Conservation (phyloP, 192 early-diverging fungal species). For the Coemansia sp. region DNA sequence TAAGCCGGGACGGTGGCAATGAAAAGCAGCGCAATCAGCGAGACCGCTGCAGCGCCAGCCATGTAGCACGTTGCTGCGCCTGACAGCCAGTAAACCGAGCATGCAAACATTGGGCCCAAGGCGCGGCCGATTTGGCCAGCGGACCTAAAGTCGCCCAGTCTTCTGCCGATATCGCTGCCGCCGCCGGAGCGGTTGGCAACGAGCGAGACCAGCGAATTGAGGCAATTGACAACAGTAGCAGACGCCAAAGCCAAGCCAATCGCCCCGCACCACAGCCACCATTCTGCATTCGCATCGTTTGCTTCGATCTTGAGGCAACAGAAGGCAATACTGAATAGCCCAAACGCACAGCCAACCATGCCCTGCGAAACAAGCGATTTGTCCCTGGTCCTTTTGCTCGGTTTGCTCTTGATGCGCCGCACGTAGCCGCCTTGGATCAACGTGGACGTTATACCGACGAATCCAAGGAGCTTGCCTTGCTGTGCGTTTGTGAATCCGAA, state of each 20-base stretch:
- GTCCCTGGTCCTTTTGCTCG: background rate
- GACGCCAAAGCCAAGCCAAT: conserved; percentile 86
- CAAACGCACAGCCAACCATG: conserved; percentile 65
- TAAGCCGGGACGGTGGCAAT: conserved; percentile 13
- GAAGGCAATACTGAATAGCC: conserved; percentile 61
- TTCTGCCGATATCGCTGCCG: conserved; percentile 58
- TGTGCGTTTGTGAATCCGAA: conserved; percentile 82
- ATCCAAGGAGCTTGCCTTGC: conserved; percentile 85
- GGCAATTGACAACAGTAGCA: conserved; percentile 91
- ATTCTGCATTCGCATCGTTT: background rate
- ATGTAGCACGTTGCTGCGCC: conserved; percentile 66
- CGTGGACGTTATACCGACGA: conserved; percentile 84
- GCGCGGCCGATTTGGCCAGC: conserved; percentile 90
- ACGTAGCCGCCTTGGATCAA: conserved; percentile 93
- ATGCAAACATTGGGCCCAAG: conserved; percentile 83
- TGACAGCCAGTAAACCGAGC: conserved; percentile 81
- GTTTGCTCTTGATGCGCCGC: conserved; percentile 66
- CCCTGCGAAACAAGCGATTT: conserved; percentile 74
- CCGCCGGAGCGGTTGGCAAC: conserved; percentile 11
- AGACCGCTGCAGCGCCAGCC: conserved; percentile 57
- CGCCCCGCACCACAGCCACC: conserved; percentile 68
- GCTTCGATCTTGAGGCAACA: conserved; percentile 41
- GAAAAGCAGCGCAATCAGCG: conserved; percentile 40
- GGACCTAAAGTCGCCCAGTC: conserved; percentile 82
- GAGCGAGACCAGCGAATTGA: conserved; percentile 65